A percentile compares a stretch with the other conserved stretches of the same genome.
Conservation (phyloP, 2,329 filamentous ascomycete genomes). For the Ophiocordyceps polyrhachis-furcata region DNA sequence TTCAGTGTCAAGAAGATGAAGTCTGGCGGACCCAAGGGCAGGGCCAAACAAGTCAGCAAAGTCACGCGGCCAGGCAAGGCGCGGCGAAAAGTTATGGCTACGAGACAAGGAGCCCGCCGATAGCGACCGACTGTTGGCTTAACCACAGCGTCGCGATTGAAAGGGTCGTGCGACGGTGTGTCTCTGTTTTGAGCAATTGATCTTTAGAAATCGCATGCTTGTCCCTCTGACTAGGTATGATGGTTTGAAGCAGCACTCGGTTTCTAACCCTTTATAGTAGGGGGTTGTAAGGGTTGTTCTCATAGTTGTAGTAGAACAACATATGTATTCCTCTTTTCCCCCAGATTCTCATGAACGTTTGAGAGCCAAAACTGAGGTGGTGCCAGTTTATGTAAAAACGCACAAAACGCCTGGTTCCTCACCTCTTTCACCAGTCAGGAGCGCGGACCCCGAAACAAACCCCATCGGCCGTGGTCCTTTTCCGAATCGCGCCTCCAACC, state of each 20-base stretch:
- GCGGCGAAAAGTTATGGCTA: slow-evolving; percentile 25
- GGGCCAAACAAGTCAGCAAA: slow-evolving; percentile 14
- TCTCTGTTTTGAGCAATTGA: not conserved
- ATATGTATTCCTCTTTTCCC: no score
- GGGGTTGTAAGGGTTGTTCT: no score
- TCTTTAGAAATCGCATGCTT: not conserved
- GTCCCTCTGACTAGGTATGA: not conserved
- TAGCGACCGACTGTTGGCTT: not conserved
- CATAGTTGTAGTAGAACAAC: no score
- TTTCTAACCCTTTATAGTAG: no score
- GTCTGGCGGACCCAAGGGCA: slow-evolving; percentile 16
- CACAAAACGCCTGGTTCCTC: not conserved
- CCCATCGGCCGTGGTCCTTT: slow-evolving; percentile 29
- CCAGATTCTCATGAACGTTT: no score
- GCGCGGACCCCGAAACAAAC: slow-evolving; percentile 17
- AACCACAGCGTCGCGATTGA: not conserved
- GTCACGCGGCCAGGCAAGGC: slow-evolving; percentile 29
- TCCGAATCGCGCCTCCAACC: slow-evolving; percentile 10
- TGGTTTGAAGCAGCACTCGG: no score
- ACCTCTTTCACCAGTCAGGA: not conserved
- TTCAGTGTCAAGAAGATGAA: slow-evolving; percentile 82
- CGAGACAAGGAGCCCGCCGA: slow-evolving; percentile 3
- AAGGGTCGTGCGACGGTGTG: not conserved
- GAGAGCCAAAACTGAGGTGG: not conserved
- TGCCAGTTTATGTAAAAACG: not conserved